Base-by-base conservation (phyloP, 2,329 filamentous ascomycete genomes). In the Furcasterigmium furcatum region DNA sequence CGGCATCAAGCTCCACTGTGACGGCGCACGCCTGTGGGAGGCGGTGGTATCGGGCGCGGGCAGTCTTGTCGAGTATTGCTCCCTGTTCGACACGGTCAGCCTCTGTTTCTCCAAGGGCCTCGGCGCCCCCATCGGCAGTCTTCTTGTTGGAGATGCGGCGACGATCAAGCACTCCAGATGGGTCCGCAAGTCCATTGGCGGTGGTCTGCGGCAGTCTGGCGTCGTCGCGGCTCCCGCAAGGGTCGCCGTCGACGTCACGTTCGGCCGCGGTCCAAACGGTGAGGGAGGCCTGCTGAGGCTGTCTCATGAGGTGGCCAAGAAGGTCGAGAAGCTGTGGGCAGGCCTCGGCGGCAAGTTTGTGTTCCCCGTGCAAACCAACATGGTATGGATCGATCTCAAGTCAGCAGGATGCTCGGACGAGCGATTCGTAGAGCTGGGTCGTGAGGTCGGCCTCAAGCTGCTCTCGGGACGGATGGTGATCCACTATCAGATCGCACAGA, bases 61-160 rank as follows among this genome's bases (percentile, higher is more conserved):
- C 0, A 76, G 74, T 4, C 65, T 94, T 25, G 67, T 77, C 4
- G 86, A 89, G 1, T 91, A 80, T 60, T 82, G 82, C 52, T 73
- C 71, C 7, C 72, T 82, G 46, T 87, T 91, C 57, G 87, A 95
- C 59, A 88, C 81, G 43, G 72, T 92, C 12, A 88, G 79, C 52
- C 68, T 94, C 20, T 92, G 88, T 60, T 90, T 95, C 58, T 87
- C 83, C 38, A 95, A 95, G 62, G 88, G 88, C 0, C 76, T 95
- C 0, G 89, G 88, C 5, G 89, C 89, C 1, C 89, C 89, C 0
- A 84, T 91, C 39, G 89, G 89, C 4, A 87, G 83, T 57, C 82
- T 94, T 25, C 66, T 94, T 10, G 80, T 91, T 2, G 82, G 82
- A 0, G 47, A 57, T 4, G 52, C 52, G 8, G 51, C 49, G 12